A percentile compares a stretch with the other conserved stretches of the same genome.
Conservation (phyloP, 2,329 filamentous ascomycete genomes). For the Fusarium lateritium region DNA sequence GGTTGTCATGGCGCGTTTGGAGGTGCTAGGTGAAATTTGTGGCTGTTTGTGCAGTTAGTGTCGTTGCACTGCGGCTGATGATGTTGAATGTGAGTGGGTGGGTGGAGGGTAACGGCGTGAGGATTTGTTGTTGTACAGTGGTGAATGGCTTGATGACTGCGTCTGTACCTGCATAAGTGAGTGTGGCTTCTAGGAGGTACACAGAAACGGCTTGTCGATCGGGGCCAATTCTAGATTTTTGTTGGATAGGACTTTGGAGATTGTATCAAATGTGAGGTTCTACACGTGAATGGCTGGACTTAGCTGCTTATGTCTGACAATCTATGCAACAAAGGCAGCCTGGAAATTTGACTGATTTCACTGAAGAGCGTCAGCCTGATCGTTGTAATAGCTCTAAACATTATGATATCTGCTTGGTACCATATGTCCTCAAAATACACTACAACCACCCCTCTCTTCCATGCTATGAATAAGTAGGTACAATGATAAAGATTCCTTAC, state of each 20-base stretch:
- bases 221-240: neutral
- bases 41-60: slow-evolving; percentile 16
- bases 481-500: slow-evolving; percentile 14
- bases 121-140: neutral
- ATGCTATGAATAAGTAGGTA: slow-evolving; percentile 3
- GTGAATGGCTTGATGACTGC: neutral
- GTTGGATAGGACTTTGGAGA: neutral
- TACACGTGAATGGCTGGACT: too few species aligned
- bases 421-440: slow-evolving; percentile 7
- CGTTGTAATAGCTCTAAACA: neutral
- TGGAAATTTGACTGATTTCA: neutral
- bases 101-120: neutral
- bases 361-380: neutral
- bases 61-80: slow-evolving; percentile 15
- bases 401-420: slow-evolving; percentile 14
- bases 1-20: neutral
- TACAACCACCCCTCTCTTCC: slow-evolving; percentile 3
- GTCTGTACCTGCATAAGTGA: slow-evolving; percentile 28
- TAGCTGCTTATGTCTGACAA: too few species aligned
- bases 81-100: slow-evolving; percentile 15
- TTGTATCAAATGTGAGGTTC: too few species aligned
- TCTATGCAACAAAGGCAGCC: neutral
- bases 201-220: neutral
- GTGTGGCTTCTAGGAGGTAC: neutral
- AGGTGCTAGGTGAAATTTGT: slow-evolving; percentile 5